Evolutionary conservation across 2,329 filamentous ascomycete species (phyloP).

Genomic region (Penicillium corylophilum): DNA sequence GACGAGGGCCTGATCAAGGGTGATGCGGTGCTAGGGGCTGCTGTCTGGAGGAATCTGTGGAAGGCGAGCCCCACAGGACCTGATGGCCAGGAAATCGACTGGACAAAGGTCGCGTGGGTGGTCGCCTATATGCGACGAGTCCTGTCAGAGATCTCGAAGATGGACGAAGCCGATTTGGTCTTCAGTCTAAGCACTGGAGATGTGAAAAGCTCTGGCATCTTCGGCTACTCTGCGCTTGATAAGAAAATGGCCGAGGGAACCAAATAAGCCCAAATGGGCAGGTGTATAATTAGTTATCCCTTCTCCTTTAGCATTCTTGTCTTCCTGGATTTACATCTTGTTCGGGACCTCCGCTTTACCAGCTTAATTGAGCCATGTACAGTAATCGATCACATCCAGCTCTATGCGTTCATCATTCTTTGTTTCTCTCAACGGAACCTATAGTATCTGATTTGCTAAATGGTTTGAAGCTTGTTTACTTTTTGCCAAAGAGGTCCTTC

Average conservation of each 20-base stretch:
- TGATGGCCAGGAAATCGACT: constrained; percentile 54
- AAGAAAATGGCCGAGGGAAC: constrained; percentile 40
- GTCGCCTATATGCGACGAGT: constrained; percentile 63
- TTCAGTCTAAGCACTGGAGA: constrained; percentile 49
- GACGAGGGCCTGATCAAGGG: constrained; percentile 48
- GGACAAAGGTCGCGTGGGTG: constrained; percentile 60
- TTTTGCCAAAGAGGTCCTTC: constrained; percentile 68
- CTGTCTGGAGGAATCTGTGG: constrained; percentile 92
- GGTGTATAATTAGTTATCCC: neutral
- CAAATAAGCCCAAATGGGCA: constrained; percentile 12
- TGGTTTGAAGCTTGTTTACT: constrained; percentile 12
- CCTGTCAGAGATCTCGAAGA: constrained; percentile 53
- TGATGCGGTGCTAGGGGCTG: constrained; percentile 55
- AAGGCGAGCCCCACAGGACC: constrained; percentile 60
- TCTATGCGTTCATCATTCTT: neutral
- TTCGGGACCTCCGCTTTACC: neutral
- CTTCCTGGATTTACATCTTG: neutral
- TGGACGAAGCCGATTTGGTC: constrained; percentile 55
- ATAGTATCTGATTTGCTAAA: neutral
- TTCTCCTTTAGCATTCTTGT: constrained; percentile 2
- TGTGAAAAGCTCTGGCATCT: constrained; percentile 35
- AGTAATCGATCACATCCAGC: constrained; percentile 10
- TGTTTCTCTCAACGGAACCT: neutral
- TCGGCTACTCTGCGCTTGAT: constrained; percentile 36
- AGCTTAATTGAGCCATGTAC: constrained; percentile 12